Evolutionary conservation across 495 filamentous ascomycete genomes (phyloP).

Genomic region (Penicillium antarcticum): DNA sequence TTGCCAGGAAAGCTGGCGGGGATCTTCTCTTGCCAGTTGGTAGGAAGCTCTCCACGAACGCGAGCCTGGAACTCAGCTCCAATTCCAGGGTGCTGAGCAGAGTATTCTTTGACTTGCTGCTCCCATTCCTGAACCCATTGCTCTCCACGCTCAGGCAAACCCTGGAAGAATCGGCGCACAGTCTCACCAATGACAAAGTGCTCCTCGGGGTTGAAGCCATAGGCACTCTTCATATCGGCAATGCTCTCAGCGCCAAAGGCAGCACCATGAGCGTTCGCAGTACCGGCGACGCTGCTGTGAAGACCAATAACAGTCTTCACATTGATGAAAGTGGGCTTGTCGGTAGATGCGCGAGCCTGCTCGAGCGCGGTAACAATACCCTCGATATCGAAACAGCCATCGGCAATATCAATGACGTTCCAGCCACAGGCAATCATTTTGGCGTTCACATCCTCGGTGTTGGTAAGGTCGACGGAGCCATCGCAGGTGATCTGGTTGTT

Average conservation of each 20-base stretch:
- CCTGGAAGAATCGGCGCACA: conserved; percentile 48
- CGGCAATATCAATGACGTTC: conserved; percentile 53
- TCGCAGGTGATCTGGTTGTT: conserved; percentile 59
- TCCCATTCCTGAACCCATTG: conserved; percentile 44
- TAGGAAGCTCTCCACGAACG: conserved; percentile 41
- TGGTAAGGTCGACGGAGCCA: conserved; percentile 52
- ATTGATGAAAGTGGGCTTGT: conserved; percentile 59
- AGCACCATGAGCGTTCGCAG: conserved; percentile 49
- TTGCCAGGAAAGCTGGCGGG: conserved; percentile 43
- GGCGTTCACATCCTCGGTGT: conserved; percentile 56
- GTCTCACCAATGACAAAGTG: conserved; percentile 44
- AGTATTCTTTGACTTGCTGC: conserved; percentile 39
- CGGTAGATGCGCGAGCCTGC: conserved; percentile 35
- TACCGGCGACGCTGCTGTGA: conserved; percentile 47
- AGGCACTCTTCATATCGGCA: conserved; percentile 44
- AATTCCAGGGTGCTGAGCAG: conserved; percentile 40
- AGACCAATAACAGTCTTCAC: conserved; percentile 56
- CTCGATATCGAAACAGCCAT: conserved; percentile 52
- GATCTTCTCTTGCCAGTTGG: conserved; percentile 43
- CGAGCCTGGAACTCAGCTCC: conserved; percentile 45
- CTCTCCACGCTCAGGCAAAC: conserved; percentile 36
- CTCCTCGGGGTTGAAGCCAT: conserved; percentile 43
- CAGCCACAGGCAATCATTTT: conserved; percentile 59
- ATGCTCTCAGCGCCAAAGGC: conserved; percentile 47
- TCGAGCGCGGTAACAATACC: conserved; percentile 48